Evolutionary conservation across 257 asterid species (phyloP), one percentile per base, ranked within the genome.

Genomic region (Rubia yunnanensis): DNA sequence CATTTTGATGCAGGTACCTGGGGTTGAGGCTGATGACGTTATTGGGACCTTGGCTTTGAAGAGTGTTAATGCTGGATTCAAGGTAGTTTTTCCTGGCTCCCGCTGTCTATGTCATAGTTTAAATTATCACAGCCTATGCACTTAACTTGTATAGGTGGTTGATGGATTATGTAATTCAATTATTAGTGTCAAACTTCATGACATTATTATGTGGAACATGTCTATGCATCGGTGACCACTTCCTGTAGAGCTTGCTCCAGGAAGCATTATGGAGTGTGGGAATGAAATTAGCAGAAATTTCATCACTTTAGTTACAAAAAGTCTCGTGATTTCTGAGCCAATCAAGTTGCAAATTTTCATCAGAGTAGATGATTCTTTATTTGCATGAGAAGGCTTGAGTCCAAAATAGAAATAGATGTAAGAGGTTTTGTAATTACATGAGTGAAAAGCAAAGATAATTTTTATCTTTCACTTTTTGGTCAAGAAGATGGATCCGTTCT

Each of bases 21-120:
- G 99, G 39, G 99, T 92, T 65, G 99, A 92, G 81, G 99, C 99
- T 58, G 99, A 92, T 87, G 97, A 92, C 76, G 99, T 92, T 28
- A 92, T 92, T 73, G 99, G 99, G 76, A 92, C 99, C 71, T 81
- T 92, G 81, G 88, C 99, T 58, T 73, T 78, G 70, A 92, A 81
- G 83, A 92, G 97, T 35, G 95, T 92, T 48, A 74, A 83, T 77
- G 86, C 78, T 36, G 96, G 99, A 36, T 92, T 76, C 82, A 92
- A 92, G 97, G 97, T 74, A 58, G 60, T 64, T 67, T 18, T 38
- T 59, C 49, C 20, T 15, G 52, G n/a, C 49, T 41, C 20, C 49
- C 49, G 23, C 70, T 49, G n/a, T 62, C 27, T 50, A 7, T 10
- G 8, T 17, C n/a, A 26, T 36, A 41, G 9, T 57, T 58, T 11